Base-by-base conservation (phyloP, 108 stramenopile genomes). In the Cyclostephanos tholiformis region DNA sequence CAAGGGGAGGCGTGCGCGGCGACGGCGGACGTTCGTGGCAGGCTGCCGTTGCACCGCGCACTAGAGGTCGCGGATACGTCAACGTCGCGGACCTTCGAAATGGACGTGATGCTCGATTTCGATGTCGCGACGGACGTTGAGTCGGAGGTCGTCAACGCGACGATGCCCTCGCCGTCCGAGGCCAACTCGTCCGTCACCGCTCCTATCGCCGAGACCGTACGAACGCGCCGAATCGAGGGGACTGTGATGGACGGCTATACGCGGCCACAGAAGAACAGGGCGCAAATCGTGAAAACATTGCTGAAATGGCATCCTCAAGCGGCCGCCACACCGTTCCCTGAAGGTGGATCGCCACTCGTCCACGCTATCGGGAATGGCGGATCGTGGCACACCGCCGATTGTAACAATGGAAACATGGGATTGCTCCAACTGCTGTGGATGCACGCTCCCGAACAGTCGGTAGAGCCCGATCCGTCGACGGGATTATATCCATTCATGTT, bases 401-500 rank as follows among this genome's bases (percentile, higher is more conserved):
- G 14, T 16, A 17, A 48, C 27, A 44, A 65, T 16, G 48, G 23
- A 1, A 23, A 55, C 36, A 20, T 65, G 25, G 73, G 73, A 61
- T 7, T 78, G 60, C 30, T 78, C 0, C 60, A 66, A 44, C 12
- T 71, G 64, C 64, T 78, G 36, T 71, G 55, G 63, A 48, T 38
- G 36, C 20, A 60, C 52, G 43, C 55, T 23, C 69, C 77, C 0
- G 70, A 71, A 16, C 46, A 66, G 46, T 39, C 55, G n/a, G 38
- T 43, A 17, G 70, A 67, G 14, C 56, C 41, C 6, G 88, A 91
- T 81, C 74, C 82, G 11, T 56, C 79, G 25, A 71, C 84, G 14
- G 61, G 85, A 2, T 65, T 91, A 20, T 87, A 81, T 69, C 90
- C 90, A 13, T 91, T 91, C 65, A 87, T 88, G 85, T 48, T 87